phyloP scores from a whole-genome alignment of 345 rosid species.

The Eucalyptus curtisii region DNA sequence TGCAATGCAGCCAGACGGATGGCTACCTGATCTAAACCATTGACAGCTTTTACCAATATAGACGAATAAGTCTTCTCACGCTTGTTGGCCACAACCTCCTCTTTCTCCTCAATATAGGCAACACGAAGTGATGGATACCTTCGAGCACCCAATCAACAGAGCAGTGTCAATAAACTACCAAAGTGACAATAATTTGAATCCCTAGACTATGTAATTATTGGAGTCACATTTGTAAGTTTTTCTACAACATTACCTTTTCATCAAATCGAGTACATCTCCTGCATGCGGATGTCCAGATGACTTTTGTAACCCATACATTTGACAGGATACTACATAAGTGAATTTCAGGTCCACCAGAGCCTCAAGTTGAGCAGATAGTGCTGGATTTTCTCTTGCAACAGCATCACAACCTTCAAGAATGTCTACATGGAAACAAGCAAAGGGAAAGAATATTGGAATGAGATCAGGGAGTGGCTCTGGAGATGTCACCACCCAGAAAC shows the following conservation, averaged over 20 bases:
- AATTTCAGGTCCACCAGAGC: conserved; percentile 87
- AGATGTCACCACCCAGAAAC: not conserved
- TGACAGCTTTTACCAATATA: conserved; percentile 73
- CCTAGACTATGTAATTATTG: not conserved
- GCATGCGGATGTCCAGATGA: conserved; percentile 86
- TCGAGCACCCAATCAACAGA: not conserved
- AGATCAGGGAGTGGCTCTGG: not conserved
- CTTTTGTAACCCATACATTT: conserved; percentile 74
- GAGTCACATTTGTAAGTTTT: not conserved
- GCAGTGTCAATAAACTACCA: not conserved
- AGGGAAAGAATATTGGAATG: not conserved
- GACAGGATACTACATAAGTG: conserved; percentile 75
- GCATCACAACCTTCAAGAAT: conserved; percentile 71
- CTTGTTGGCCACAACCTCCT: conserved; percentile 33
- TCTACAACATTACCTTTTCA: conserved; percentile 49
- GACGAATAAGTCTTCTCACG: conserved; percentile 65
- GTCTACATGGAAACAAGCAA: conserved; percentile 34
- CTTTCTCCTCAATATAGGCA: conserved; percentile 95
- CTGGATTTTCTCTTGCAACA: conserved; percentile 52
- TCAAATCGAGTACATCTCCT: conserved; percentile 63
- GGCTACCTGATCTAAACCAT: conserved; percentile 63
- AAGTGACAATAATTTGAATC: not conserved
- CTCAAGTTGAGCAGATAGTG: conserved; percentile 54
- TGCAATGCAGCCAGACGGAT: not conserved
- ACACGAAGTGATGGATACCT: conserved; percentile 90